phyloP scores from a whole-genome alignment of 2,329 filamentous ascomycete species.

The Hymenoscyphus linearis region DNA sequence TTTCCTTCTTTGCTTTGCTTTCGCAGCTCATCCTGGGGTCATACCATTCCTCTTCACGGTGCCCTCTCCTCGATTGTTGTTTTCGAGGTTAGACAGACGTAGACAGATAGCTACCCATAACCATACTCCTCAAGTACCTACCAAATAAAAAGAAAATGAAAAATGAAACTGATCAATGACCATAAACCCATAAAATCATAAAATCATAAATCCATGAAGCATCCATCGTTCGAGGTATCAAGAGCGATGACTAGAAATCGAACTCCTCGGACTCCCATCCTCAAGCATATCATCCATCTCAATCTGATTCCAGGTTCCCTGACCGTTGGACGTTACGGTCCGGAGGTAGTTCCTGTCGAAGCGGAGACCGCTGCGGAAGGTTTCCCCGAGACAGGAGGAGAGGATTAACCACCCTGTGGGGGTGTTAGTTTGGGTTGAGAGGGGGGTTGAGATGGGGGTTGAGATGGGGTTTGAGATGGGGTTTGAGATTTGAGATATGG shows the following conservation, averaged over 20 bases:
- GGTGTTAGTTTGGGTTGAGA: neutral
- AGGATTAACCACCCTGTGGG: conserved; percentile 30
- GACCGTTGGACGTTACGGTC: conserved; percentile 29
- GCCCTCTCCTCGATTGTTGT: too few species aligned
- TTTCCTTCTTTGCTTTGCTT: neutral
- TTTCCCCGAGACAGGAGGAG: conserved; percentile 33
- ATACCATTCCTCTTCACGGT: neutral
- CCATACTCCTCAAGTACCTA: too few species aligned
- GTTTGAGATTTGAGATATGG: neutral
- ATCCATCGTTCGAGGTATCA: too few species aligned
- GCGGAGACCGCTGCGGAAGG: conserved; percentile 23
- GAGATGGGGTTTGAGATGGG: neutral
- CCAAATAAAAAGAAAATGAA: too few species aligned
- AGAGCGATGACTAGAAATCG: neutral
- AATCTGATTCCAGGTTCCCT: conserved; percentile 33
- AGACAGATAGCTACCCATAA: too few species aligned
- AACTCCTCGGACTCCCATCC: conserved; percentile 3
- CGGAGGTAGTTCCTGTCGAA: conserved; percentile 30
- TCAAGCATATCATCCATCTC: conserved; percentile 33
- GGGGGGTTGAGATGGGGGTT: neutral
- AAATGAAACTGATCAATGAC: too few species aligned
- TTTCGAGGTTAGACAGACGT: too few species aligned
- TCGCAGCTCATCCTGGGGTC: neutral
- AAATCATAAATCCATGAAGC: neutral
- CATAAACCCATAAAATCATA: too few species aligned